Evolutionary conservation across 192 early-diverging fungal genomes (phyloP), one percentile per base, ranked within the genome.

Genomic region (Coemansia erecta): DNA sequence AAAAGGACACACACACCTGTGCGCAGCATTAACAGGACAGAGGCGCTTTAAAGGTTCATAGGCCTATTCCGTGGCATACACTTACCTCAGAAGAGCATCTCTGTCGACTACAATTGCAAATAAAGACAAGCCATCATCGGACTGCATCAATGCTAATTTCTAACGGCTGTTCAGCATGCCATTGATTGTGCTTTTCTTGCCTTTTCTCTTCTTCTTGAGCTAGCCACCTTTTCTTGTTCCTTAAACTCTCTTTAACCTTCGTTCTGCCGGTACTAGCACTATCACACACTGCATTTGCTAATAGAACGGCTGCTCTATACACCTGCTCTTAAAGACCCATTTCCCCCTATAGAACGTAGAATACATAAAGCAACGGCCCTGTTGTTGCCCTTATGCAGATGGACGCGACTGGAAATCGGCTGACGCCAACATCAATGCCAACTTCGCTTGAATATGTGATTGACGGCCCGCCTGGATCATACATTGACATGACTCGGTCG

Each of bases 361-460:
- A 42, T n/a, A n/a, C n/a, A 15, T 2, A 11, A 42, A 15, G 13
- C 41, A 43, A 15, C 41, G 41, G n/a, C 14, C 3, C 46, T 4
- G 8, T 47, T 21, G 18, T 12, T 52, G 18, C 8, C 3, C 56
- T 11, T 42, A 28, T 22, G 42, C 40, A 6, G 14, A 63, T 56
- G 61, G 41, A 54, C 44, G 35, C 52, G 9, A 47, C 37, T 11
- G 42, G 19, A 28, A 47, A 18, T 19, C 42, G 53, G 14, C 45
- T 56, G 18, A 49, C 53, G 15, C 53, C 61, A 17, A 49, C 33
- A 22, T 56, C 61, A 12, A 63, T 63, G 53, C 44, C 61, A n/a
- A 28, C 56, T 19, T 55, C 61, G 11, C 45, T 63, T 35, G 56
- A 65, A 42, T 58, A 58, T 23, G 14, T 39, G 18, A 53, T 39